phyloP scores from a whole-genome alignment of 441 rosid genomes.

The Kokia cookei region DNA sequence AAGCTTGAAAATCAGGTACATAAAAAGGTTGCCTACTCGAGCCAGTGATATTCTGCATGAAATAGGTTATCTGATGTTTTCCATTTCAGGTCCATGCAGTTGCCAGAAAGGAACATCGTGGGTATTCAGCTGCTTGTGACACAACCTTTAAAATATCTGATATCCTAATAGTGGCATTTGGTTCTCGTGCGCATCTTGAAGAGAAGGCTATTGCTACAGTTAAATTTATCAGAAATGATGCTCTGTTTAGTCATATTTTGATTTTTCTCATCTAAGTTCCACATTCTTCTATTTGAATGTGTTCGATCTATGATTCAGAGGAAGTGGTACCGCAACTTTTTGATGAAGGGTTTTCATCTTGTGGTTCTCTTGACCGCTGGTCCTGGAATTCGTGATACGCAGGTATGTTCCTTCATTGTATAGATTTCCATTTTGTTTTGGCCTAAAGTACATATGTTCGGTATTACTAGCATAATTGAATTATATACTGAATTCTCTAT shows the following conservation, averaged over 20 bases:
- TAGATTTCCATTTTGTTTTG: neutral
- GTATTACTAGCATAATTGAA: neutral
- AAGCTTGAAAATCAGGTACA: slow-evolving; percentile 91
- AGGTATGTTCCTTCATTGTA: slow-evolving; percentile 32
- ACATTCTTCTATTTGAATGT: slow-evolving; percentile 12
- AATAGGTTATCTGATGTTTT: slow-evolving; percentile 28
- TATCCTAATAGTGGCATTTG: slow-evolving; percentile 70
- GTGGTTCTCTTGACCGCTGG: slow-evolving; percentile 82
- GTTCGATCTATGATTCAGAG: slow-evolving; percentile 48
- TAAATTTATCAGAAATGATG: slow-evolving; percentile 24
- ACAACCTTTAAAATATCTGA: slow-evolving; percentile 50
- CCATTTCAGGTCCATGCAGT: slow-evolving; percentile 67
- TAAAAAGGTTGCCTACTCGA: slow-evolving; percentile 12
- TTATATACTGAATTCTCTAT: neutral
- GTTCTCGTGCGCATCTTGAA: slow-evolving; percentile 96
- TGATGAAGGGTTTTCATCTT: slow-evolving; percentile 94
- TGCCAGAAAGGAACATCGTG: slow-evolving; percentile 42
- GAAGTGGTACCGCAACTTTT: slow-evolving; percentile 87
- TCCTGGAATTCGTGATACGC: slow-evolving; percentile 90
- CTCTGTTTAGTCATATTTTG: neutral
- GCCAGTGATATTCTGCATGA: neutral
- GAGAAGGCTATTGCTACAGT: slow-evolving; percentile 90
- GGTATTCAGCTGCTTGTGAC: slow-evolving; percentile 37
- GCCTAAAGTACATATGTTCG: neutral
- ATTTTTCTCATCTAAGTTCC: neutral